Evolutionary conservation across 345 rosid genomes (phyloP), one percentile per base, ranked within the genome.

Genomic region (Noccaea bulbosa): DNA sequence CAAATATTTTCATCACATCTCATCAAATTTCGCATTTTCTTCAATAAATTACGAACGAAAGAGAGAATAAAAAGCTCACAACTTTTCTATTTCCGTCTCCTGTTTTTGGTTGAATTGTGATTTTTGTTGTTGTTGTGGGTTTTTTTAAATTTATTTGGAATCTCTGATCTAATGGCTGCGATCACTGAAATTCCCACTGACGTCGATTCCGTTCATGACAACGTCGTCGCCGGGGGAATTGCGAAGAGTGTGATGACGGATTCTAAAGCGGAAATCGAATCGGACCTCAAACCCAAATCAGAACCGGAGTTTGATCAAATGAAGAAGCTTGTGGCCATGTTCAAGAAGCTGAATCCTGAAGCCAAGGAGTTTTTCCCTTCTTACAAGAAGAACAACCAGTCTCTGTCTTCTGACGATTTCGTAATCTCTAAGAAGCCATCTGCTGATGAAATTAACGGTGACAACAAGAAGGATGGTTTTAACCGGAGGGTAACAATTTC

Each of bases 301-400:
- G 38, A 45, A 65, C 67, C 61, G 77, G 77, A 60, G 44, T 4
- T 40, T 45, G 78, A 75, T 68, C 49, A 62, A 47, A 83, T 81
- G 63, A 78, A 82, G 75, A 86, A 80, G 60, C 86, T 86, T 62
- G 90, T 82, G 44, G 80, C 81, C 2, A 82, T 86, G 85, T 79
- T 86, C 59, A 86, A 85, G 50, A 86, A 82, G 52, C 65, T 86
- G 77, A 82, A 86, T 70, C 90, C 90, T 69, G 74, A 57, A 75
- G 90, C 90, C 11, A 84, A 86, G 62, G 90, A 86, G 53, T 86
- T 86, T 64, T 11, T 86, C 51, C 90, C 90, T 56, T 86, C 84
- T 58, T 75, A 74, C 69, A 76, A 65, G 56, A 70, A 65, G 69
- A 61, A 63, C 10, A 44, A 52, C 8, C 48, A 52, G 15, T 54